These are phyloP conservation scores for Sarocladiaceae sp. DNA, from an alignment of 2,329 filamentous ascomycete species.

Conservation along the genomic window DNA sequence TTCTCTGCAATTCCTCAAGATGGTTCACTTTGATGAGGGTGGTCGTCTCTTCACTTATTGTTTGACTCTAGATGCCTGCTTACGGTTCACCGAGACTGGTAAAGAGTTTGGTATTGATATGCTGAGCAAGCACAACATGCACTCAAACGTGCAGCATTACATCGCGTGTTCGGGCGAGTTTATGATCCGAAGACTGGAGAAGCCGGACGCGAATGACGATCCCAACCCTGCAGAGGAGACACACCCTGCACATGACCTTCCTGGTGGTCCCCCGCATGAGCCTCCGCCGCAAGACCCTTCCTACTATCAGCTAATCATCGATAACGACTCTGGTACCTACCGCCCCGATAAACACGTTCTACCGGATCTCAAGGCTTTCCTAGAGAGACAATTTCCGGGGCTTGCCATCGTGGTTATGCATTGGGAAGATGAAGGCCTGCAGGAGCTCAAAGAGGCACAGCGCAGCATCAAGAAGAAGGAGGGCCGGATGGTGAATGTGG, in stretches of 20 bases:
- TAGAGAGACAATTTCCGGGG: conserved; percentile 69
- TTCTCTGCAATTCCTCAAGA: conserved; percentile 73
- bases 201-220: conserved; percentile 35
- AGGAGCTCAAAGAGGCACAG: conserved; percentile 70
- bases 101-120: conserved; percentile 94
- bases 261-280: conserved; percentile 38
- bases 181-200: conserved; percentile 66
- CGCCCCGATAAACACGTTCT: conserved; percentile 74
- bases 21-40: conserved; percentile 81
- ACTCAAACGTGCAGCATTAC: conserved; percentile 85
- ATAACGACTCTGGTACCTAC: conserved; percentile 94
- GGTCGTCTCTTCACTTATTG: conserved; percentile 89
- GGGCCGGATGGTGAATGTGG: conserved; percentile 44
- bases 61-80: conserved; percentile 75
- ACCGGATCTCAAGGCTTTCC: conserved; percentile 62
- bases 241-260: conserved; percentile 44
- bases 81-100: conserved; percentile 91
- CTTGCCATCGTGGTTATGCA: conserved; percentile 68
- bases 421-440: conserved; percentile 71
- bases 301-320: conserved; percentile 81
- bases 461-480: conserved; percentile 64
- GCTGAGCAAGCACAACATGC: conserved; percentile 94
- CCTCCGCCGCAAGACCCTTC: conserved; percentile 39
- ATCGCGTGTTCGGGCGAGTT: conserved; percentile 93
- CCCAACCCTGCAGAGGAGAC: conserved; percentile 37